phyloP scores from a whole-genome alignment of 2,329 filamentous ascomycete species.

The Cordyceps sp. region DNA sequence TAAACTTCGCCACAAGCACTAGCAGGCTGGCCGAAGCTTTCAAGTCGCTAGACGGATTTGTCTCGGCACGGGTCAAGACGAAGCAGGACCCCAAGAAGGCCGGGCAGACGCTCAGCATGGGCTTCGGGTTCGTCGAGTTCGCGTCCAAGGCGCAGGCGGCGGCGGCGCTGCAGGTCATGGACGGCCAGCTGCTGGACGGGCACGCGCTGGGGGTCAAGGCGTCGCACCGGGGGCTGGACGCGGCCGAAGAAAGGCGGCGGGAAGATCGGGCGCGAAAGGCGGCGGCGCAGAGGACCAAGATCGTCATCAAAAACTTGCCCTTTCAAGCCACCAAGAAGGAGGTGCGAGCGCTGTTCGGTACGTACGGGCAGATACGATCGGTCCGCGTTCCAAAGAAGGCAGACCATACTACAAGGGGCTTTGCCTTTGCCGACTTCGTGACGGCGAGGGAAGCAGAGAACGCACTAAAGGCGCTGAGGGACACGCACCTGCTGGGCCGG shows the following conservation, averaged over 20 bases:
- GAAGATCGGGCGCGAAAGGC: conserved; percentile 73
- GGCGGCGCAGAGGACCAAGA: conserved; percentile 66
- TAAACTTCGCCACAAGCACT: conserved; percentile 81
- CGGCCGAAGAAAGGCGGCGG: conserved; percentile 69
- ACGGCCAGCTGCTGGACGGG: conserved; percentile 72
- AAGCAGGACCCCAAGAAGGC: conserved; percentile 85
- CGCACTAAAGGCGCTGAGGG: conserved; percentile 76
- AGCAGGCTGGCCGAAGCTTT: conserved; percentile 63
- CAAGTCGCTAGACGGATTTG: conserved; percentile 67
- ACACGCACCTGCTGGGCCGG: conserved; percentile 85
- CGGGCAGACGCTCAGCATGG: conserved; percentile 83
- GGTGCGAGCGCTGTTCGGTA: conserved; percentile 66
- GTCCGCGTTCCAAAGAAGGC: conserved; percentile 94
- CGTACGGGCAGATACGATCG: conserved; percentile 82
- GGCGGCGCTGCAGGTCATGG: conserved; percentile 69
- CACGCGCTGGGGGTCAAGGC: conserved; percentile 74
- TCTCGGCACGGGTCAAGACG: conserved; percentile 81
- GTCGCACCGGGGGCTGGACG: conserved; percentile 75
- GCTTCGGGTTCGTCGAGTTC: conserved; percentile 92
- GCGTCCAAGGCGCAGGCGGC: conserved; percentile 60
- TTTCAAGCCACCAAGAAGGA: conserved; percentile 94
- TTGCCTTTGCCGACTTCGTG: conserved; percentile 92
- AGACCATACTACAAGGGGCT: conserved; percentile 74
- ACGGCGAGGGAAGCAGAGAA: conserved; percentile 79
- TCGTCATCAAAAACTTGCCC: conserved; percentile 95